Evolutionary conservation across 345 rosid genomes (phyloP), one percentile per base, ranked within the genome.

Genomic region (Cardamine chenopodiifolia): DNA sequence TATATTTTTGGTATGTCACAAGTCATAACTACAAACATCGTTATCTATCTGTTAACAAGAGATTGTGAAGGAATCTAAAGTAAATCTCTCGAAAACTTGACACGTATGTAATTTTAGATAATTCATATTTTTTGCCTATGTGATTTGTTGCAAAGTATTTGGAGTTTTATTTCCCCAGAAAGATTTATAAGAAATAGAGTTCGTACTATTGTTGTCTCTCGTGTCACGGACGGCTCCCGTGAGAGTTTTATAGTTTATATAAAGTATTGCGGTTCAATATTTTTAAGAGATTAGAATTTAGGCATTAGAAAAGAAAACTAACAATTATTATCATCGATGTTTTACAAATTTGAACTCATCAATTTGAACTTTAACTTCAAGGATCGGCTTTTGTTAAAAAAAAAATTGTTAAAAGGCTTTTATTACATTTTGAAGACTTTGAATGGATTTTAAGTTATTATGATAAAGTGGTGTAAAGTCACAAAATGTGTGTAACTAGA

Each of bases 201-300:
- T 74, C 40, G 60, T 66, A 74, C 61, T 35, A 58, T 57, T 57
- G 39, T 48, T 74, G 78, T 58, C 44, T 35, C 32, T 66, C 62
- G 31, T 56, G 50, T 66, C 78, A 66, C 71, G 78, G 72, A 65
- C 72, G 72, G 78, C 72, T 74, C 65, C 48, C 58, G 59, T 56
- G 59, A 74, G 66, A 45, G 50, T 32, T 45, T 72, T 32, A 17
- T 47, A 47, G 17, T 63, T n/a, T n/a, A 34, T 23, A 37, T 37
- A 37, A 37, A 37, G 5, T 37, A 37, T 37, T 37, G 14, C 5
- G 42, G 45, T 13, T 39, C 42, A 11, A 37, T 39, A 39, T 39
- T 12, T 13, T 40, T 14, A 40, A 40, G 47, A 40, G 2, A 40
- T 40, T 40, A 40, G 14, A 40, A 40, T 40, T 14, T 40, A 49